These are phyloP conservation scores for Silene coronaria DNA, from an alignment of 179 eudicot genomes.

Conservation along the genomic window DNA sequence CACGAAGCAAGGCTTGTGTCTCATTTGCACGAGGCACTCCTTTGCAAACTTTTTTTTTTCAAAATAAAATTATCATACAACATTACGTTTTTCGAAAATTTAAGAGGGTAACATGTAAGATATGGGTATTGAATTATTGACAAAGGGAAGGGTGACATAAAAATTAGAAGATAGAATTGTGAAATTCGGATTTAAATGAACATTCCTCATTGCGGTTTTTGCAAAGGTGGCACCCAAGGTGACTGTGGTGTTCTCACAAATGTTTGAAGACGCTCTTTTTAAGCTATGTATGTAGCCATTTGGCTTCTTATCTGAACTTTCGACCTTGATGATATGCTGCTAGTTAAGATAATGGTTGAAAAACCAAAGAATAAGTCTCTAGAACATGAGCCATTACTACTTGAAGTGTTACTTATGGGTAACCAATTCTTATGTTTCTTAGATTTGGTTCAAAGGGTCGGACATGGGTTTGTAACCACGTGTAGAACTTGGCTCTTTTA, in stretches of 20 bases:
- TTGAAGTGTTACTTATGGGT: background rate
- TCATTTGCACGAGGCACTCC: background rate
- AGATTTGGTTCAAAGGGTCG: too few species aligned
- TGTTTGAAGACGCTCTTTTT: background rate
- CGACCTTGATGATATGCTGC: background rate
- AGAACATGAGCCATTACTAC: background rate
- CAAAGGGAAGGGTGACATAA: background rate
- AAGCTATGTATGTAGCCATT: background rate
- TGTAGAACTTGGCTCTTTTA: too few species aligned
- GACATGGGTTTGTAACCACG: too few species aligned
- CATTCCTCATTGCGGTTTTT: background rate
- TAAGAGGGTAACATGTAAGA: background rate
- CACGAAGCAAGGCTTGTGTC: background rate
- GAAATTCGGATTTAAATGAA: background rate
- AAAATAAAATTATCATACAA: background rate
- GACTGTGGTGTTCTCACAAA: background rate
- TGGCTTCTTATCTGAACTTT: background rate
- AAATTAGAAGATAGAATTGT: background rate
- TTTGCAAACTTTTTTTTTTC: background rate
- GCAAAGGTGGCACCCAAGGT: background rate
- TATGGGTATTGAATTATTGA: background rate
- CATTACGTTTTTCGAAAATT: background rate
- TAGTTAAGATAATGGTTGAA: background rate
- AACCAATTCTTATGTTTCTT: background rate
- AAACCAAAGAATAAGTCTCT: conserved; percentile 6